Percentiles rank a stretch among this genome's conserved stretches.
These are phyloP conservation scores for Protomyces gravidus DNA, from an alignment of 1,139 yeast genomes.

Conservation along the genomic window DNA sequence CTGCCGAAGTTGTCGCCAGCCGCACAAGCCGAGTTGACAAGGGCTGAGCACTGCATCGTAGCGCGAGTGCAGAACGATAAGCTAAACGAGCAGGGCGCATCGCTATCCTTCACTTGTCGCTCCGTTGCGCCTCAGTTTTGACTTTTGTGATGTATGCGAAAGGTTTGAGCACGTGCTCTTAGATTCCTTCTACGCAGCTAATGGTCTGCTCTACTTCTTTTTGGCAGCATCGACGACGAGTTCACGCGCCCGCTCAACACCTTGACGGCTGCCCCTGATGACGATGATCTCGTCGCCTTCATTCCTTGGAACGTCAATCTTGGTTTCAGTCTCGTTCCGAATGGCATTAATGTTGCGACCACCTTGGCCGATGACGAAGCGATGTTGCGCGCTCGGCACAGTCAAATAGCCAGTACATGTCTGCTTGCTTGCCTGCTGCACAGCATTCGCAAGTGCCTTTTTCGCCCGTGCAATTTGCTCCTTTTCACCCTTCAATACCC, in stretches of 20 bases:
- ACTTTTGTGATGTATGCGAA: too few species aligned
- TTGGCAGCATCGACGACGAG: constrained; percentile 30
- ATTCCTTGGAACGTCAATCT: constrained; percentile 62
- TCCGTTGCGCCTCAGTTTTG: too few species aligned
- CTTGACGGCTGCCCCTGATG: constrained; percentile 43
- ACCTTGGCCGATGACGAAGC: constrained; percentile 69
- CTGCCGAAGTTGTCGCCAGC: not conserved
- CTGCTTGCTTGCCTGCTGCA: constrained; percentile 34
- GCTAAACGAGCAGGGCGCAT: constrained; percentile 1
- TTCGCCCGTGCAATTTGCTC: constrained; percentile 40
- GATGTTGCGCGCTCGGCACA: constrained; percentile 48
- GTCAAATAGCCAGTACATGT: constrained; percentile 50
- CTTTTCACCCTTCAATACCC: constrained; percentile 37
- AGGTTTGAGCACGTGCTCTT: too few species aligned
- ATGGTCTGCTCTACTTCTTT: not conserved
- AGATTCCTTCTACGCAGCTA: too few species aligned
- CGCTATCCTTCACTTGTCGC: not conserved
- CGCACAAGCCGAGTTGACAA: not conserved
- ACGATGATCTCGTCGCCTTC: constrained; percentile 39
- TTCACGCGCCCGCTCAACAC: constrained; percentile 46
- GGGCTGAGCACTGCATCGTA: not conserved
- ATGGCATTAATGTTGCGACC: constrained; percentile 65
- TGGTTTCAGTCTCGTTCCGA: constrained; percentile 56
- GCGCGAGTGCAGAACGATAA: not conserved
- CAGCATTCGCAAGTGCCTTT: constrained; percentile 38